phyloP scores from a whole-genome alignment of 768 basidiomycete species.

The Tylopilus subfusipes region DNA sequence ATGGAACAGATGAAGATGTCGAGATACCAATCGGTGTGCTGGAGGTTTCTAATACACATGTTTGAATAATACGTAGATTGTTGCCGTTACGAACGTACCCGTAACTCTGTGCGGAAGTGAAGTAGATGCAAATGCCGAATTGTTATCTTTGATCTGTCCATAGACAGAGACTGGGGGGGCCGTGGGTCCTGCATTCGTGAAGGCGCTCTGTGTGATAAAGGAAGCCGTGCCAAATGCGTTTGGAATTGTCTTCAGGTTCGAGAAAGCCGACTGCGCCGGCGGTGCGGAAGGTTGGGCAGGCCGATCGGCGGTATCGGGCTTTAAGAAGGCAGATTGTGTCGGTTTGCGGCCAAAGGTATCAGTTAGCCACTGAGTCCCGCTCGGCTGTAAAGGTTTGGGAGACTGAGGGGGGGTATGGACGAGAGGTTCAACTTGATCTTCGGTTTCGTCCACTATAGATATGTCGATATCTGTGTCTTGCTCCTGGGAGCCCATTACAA shows the following conservation, averaged over 20 bases:
- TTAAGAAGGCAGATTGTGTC: slow-evolving; percentile 22
- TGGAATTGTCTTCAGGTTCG: slow-evolving; percentile 30
- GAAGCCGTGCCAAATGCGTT: slow-evolving; percentile 34
- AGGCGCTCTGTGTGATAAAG: slow-evolving; percentile 13
- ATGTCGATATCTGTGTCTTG: slow-evolving; percentile 27
- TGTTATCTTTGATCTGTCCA: neutral
- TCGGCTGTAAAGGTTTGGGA: slow-evolving; percentile 21
- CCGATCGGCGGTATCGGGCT: slow-evolving; percentile 4
- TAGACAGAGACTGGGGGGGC: slow-evolving; percentile 6
- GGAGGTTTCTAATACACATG: neutral
- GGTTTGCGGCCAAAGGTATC: slow-evolving; percentile 31
- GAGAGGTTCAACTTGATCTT: slow-evolving; percentile 11
- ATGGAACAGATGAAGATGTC: neutral
- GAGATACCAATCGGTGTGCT: neutral
- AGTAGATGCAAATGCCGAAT: neutral
- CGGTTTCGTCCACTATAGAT: slow-evolving; percentile 20
- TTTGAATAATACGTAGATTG: neutral
- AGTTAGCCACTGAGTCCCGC: slow-evolving; percentile 32
- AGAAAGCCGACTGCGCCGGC: slow-evolving; percentile 31
- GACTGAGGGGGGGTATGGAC: neutral
- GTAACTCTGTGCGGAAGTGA: neutral
- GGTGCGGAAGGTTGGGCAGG: slow-evolving; percentile 14
- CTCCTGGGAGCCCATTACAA: slow-evolving; percentile 21
- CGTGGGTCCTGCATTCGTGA: slow-evolving; percentile 1
- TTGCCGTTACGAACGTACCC: slow-evolving; percentile 12